phyloP scores from a whole-genome alignment of 1,139 yeast genomes.

The Geotrichum candidum region DNA sequence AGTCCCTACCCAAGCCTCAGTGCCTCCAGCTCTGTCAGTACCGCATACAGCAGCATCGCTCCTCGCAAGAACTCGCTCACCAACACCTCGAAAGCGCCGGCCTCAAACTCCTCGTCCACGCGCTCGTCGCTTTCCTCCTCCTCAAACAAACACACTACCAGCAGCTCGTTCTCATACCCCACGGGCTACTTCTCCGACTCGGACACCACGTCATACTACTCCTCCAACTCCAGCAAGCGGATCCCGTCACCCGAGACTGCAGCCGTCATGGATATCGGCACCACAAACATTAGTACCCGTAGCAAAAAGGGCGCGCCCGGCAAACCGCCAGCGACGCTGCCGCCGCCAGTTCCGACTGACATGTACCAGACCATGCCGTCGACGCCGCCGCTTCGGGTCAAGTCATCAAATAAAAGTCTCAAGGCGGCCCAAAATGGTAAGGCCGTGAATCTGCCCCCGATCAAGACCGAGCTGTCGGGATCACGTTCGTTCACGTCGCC shows the following conservation, averaged over 20 bases:
- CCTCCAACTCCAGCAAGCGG: background rate
- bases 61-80: background rate
- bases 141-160: background rate
- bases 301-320: background rate
- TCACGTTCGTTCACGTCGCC: background rate
- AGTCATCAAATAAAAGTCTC: background rate
- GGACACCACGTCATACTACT: conserved; percentile 1
- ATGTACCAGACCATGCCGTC: background rate
- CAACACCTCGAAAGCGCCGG: background rate
- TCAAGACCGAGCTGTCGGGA: conserved; percentile 1
- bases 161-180: conserved; percentile 6
- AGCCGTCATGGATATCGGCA: background rate
- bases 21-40: background rate
- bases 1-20: background rate
- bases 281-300: background rate
- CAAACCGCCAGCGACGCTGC: background rate
- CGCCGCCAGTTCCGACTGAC: conserved; percentile 2
- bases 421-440: background rate
- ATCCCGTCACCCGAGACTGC: background rate
- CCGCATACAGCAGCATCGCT: background rate
- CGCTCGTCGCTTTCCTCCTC: background rate
- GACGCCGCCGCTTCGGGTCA: conserved; percentile 8
- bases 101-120: background rate
- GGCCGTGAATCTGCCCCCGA: background rate
- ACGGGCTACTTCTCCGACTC: background rate